Percentiles rank a stretch among this genome's conserved stretches.
Conservation (phyloP, 2,329 filamentous ascomycete species). For the Paraconiothyrium sp. region DNA sequence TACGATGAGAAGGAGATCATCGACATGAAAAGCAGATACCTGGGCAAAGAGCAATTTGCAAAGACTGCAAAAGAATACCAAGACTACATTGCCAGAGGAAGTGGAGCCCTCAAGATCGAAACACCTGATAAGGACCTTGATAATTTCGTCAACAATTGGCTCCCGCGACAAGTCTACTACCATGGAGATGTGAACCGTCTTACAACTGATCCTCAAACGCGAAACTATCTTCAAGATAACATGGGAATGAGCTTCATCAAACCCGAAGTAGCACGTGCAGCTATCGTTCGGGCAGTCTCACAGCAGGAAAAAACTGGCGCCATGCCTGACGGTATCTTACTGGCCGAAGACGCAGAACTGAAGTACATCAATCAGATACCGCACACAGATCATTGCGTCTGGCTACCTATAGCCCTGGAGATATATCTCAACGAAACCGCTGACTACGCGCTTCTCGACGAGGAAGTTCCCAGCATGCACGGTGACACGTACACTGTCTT, state of each 20-base stretch:
- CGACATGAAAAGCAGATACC: conserved; percentile 58
- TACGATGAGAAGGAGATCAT: conserved; percentile 62
- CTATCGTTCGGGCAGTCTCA: conserved; percentile 60
- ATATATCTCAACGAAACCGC: conserved; percentile 65
- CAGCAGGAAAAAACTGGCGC: conserved; percentile 66
- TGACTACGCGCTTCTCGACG: conserved; percentile 61
- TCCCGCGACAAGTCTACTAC: conserved; percentile 67
- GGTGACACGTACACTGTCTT: conserved; percentile 62
- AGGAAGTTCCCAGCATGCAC: conserved; percentile 54
- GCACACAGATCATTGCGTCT: conserved; percentile 68
- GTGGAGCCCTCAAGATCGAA: conserved; percentile 62
- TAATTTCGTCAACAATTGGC: conserved; percentile 69
- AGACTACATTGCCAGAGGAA: conserved; percentile 61
- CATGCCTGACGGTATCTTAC: conserved; percentile 67
- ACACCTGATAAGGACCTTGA: conserved; percentile 65
- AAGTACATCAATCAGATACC: conserved; percentile 71
- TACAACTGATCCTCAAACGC: conserved; percentile 67
- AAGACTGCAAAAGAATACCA: conserved; percentile 59
- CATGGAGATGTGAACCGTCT: conserved; percentile 68
- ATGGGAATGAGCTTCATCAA: conserved; percentile 69
- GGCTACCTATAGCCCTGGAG: conserved; percentile 65
- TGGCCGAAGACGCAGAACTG: conserved; percentile 64
- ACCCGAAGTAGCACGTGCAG: conserved; percentile 59
- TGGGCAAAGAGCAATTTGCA: conserved; percentile 60
- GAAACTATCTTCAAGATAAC: conserved; percentile 68